Evolutionary conservation across 2,329 filamentous ascomycete species (phyloP).

Genomic region (Mariannaea sp.): DNA sequence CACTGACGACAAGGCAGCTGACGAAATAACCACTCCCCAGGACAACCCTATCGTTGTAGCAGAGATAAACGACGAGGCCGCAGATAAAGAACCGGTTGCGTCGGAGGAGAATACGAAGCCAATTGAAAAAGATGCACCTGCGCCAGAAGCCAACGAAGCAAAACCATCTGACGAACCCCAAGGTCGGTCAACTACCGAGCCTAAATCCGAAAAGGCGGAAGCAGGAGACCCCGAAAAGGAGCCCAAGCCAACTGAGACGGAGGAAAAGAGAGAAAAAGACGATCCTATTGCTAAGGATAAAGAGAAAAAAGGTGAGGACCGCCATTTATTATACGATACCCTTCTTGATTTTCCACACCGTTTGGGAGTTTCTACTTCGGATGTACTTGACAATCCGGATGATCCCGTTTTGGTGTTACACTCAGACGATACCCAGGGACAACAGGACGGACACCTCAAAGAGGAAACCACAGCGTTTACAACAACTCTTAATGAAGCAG

Average conservation of each 20-base stretch:
- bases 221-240: slow-evolving; percentile 26
- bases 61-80: slow-evolving; percentile 16
- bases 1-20: slow-evolving; percentile 33
- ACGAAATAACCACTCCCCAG: slow-evolving; percentile 24
- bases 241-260: slow-evolving; percentile 36
- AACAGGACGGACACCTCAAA: slow-evolving; percentile 24
- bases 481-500: slow-evolving; percentile 19
- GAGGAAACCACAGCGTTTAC: slow-evolving; percentile 35
- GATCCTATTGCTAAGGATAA: slow-evolving; percentile 45
- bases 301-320: slow-evolving; percentile 52
- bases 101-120: slow-evolving; percentile 24
- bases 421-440: slow-evolving; percentile 36
- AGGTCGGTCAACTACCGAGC: slow-evolving; percentile 26
- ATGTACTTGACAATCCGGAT: slow-evolving; percentile 34
- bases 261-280: slow-evolving; percentile 48
- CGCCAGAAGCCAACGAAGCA: slow-evolving; percentile 26
- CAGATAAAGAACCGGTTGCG: slow-evolving; percentile 20
- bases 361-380: slow-evolving; percentile 37
- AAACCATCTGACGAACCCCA: slow-evolving; percentile 25
- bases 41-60: slow-evolving; percentile 10
- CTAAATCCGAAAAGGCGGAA: slow-evolving; percentile 25
- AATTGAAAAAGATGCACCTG: slow-evolving; percentile 25
- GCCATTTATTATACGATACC: slow-evolving; percentile 46
- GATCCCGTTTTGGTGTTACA: slow-evolving; percentile 38
- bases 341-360: slow-evolving; percentile 43